Evolutionary conservation across 768 basidiomycete genomes (phyloP), one percentile per base, ranked within the genome.

Genomic region (Mycena leptocephala): DNA sequence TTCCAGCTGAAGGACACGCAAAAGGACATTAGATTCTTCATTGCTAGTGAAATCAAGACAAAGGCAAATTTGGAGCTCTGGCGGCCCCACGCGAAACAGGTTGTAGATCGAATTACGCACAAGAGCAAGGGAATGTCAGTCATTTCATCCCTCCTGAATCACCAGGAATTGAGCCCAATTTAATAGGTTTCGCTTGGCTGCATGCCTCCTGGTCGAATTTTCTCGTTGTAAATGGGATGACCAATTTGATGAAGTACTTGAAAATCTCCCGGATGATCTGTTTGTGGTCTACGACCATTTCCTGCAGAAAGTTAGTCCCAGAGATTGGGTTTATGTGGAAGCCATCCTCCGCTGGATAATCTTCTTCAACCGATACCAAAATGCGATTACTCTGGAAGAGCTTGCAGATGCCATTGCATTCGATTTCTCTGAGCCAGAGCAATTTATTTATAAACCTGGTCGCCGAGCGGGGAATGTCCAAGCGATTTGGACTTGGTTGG

Each of bases 11-110:
- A n/a, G n/a, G 3, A 71, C 30, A 10, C 39, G 4, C 46, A 53
- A 14, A 28, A 51, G 18, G 70, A 71, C 18, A 53, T 71, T n/a
- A 53, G n/a, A 7, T 28, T 71, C 10, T 62, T 70, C n/a, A 28
- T 70, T 14, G 8, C 2, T 32, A 35, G 24, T 37, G 58, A 70
- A 51, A 5, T 70, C 20, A 3, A 59, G 22, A 70, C 53, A 3
- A 64, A 68, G 3, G 26, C 22, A 32, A 37, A 55, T 4, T 37
- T 67, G 51, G 7, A 55, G 24, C 33, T 39, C 32, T 46, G 64
- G 64, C 64, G 43, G 14, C 3, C 7, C 51, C 28, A 30, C 2
- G 53, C 14, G 11, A 30, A 48, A 1, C 28, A 65, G 32, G n/a
- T 65, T 20, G 11, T 51, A 8, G 30, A 46, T 48, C 64, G 30